Evolutionary conservation across 805 yeast genomes (phyloP).

Genomic region (Sungouiozyma intestinalis): DNA sequence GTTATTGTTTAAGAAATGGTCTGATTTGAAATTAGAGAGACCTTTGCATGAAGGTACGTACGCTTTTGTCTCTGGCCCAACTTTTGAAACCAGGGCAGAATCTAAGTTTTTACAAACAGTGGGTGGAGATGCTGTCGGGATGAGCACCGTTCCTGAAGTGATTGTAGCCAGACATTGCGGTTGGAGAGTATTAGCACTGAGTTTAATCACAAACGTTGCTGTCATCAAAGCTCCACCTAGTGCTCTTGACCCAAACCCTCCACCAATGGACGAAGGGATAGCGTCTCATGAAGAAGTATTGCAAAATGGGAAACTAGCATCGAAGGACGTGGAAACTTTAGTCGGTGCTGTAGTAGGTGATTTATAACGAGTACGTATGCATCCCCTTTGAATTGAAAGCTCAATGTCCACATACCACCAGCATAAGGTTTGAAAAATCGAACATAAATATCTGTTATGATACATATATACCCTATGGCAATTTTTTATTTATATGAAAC

Average conservation of each 20-base stretch:
- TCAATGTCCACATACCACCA: no score
- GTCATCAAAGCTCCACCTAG: constrained; percentile 60
- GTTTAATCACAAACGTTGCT: constrained; percentile 78
- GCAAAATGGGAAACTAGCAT: constrained; percentile 70
- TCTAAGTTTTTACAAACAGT: constrained; percentile 55
- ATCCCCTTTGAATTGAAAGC: no score
- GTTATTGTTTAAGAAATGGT: constrained; percentile 45
- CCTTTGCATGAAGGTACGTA: constrained; percentile 79
- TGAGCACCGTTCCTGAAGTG: constrained; percentile 97
- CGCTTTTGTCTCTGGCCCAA: constrained; percentile 82
- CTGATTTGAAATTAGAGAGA: constrained; percentile 40
- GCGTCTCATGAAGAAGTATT: constrained; percentile 91
- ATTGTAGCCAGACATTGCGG: constrained; percentile 86
- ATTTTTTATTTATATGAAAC: constrained; percentile 1
- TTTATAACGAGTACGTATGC: no score
- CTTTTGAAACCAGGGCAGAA: constrained; percentile 89
- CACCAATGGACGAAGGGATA: constrained; percentile 54
- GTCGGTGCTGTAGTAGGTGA: constrained; percentile 51
- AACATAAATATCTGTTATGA: background rate
- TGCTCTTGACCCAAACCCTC: constrained; percentile 46
- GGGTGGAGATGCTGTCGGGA: constrained; percentile 94
- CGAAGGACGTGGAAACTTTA: constrained; percentile 65
- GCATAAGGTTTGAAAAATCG: background rate
- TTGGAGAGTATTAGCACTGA: constrained; percentile 69
- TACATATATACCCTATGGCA: background rate